Evolutionary conservation across 495 filamentous ascomycete genomes (phyloP).

Genomic region (Neurospora discreta): DNA sequence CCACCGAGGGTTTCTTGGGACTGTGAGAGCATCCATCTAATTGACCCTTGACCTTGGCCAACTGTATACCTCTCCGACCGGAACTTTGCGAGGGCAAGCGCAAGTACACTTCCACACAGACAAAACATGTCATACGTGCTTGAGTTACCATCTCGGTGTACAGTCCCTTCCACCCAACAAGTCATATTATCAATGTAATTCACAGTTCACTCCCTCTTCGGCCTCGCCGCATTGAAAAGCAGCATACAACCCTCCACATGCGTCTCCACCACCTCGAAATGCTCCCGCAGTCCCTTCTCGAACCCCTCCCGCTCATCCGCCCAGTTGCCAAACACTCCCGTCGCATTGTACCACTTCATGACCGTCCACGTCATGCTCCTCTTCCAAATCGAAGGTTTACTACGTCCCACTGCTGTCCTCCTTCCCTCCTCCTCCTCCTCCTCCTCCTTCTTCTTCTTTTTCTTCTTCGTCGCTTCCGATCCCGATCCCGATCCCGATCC

Average conservation of each 20-base stretch:
- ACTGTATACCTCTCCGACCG: background rate
- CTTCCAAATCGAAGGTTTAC: background rate
- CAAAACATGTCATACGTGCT: background rate
- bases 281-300: conserved; percentile 20
- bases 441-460: too few species aligned
- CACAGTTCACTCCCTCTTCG: background rate
- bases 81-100: background rate
- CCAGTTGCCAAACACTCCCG: conserved; percentile 18
- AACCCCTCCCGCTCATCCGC: conserved; percentile 19
- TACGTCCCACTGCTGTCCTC: background rate
- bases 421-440: too few species aligned
- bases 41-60: background rate
- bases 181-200: background rate
- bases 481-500: background rate
- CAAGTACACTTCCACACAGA: background rate
- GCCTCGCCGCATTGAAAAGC: background rate
- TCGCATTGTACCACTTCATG: conserved; percentile 17
- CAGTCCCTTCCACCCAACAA: background rate
- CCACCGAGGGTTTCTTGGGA: background rate
- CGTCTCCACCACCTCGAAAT: conserved; percentile 22
- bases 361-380: conserved; percentile 18
- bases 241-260: conserved; percentile 11
- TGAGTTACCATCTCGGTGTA: background rate
- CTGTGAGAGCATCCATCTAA: background rate
- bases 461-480: too few species aligned